These are phyloP conservation scores for Talaromyces sp. DNA, from an alignment of 2,329 filamentous ascomycete species.

Conservation along the genomic window DNA sequence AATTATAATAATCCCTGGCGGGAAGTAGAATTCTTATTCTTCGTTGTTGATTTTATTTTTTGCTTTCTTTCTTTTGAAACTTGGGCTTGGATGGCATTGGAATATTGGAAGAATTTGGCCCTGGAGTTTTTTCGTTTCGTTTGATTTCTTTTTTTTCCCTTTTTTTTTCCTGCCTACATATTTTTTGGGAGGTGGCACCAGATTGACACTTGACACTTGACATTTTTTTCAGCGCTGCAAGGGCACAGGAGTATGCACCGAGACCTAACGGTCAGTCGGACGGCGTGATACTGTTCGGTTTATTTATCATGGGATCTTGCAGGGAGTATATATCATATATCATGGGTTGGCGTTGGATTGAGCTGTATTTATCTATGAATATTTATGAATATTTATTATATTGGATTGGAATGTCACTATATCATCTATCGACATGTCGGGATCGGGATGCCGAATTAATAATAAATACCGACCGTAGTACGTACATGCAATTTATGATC, in stretches of 20 bases:
- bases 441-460: not conserved
- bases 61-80: not conserved
- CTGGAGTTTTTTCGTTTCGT: not conserved
- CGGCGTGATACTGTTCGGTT: not conserved
- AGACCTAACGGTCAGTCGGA: not conserved
- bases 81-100: not conserved
- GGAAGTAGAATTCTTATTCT: not conserved
- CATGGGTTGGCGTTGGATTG: not conserved
- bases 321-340: constrained; percentile 1
- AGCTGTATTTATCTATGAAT: not conserved
- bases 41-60: not conserved
- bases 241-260: not conserved
- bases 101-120: not conserved
- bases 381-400: not conserved
- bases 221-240: not conserved
- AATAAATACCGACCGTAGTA: too few species aligned
- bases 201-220: not conserved
- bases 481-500: too few species aligned
- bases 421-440: not conserved
- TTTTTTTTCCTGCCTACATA: not conserved
- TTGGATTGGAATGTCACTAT: not conserved
- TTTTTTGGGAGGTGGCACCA: not conserved
- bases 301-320: not conserved
- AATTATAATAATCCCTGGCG: not conserved
- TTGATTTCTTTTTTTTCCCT: not conserved